Base-by-base conservation (phyloP, 805 yeast genomes). In the Suhomyces pyralidae region DNA sequence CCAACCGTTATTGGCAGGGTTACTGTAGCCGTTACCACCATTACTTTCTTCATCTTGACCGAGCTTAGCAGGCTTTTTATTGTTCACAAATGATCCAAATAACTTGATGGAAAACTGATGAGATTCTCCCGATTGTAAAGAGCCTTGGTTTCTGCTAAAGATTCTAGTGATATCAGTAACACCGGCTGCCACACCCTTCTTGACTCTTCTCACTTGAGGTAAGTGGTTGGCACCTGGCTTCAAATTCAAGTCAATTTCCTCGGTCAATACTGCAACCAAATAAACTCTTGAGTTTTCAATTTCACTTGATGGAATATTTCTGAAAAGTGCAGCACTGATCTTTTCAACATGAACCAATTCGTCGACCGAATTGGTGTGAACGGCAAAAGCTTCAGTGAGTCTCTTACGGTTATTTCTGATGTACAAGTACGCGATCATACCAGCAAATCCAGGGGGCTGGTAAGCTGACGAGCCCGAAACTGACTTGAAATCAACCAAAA, bases 161-260 rank as follows among this genome's bases (percentile, higher is more conserved):
- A 89, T 81, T 58, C 96, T 80, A 5, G 94, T 83, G 47, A 90
- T 85, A 69, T 90, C 96, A 38, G 90, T 81, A 14, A 87, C 94
- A 66, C 97, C 97, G 3, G 91, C 92, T 38, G 93, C 94, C 14
- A 90, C 81, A 52, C 96, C 96, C 62, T 85, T 84, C 62, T 88
- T 83, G 46, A 86, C 79, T 45, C 73, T 64, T 38, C 68, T 66
- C 19, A 81, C 57, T 34, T 65, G 72, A 17, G 69, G 70, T 17
- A 57, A 55, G 45, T 53, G 61, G 43, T 47, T 54, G 9, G 62
- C 54, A 12, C 28, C 20, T 17, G 72, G 71, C 54, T 70, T 68
- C 42, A 59, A 51, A 32, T 58, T 60, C 46, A 85, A 68, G 40
- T 81, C 78, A 48, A 88, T 78, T 46, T 81, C 83, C 66, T 90